Evolutionary conservation across 108 stramenopile genomes (phyloP).

Genomic region (Fistulifera solaris): DNA sequence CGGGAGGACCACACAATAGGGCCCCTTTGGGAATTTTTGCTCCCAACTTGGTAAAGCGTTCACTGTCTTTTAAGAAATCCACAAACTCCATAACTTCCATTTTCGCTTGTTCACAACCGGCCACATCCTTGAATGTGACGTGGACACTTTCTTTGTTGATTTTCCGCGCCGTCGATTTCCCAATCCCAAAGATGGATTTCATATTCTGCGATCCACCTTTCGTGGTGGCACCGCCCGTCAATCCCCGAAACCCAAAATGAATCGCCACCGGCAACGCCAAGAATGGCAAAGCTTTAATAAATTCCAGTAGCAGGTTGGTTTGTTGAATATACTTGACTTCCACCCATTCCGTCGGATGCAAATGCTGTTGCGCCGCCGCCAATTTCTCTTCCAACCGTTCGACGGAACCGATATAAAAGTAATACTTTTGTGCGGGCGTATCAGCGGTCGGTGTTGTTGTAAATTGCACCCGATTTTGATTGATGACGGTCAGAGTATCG

Average conservation of each 20-base stretch:
- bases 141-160: conserved; percentile 61
- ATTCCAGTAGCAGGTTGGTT: conserved; percentile 74
- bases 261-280: conserved; percentile 69
- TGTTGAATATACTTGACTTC: conserved; percentile 92
- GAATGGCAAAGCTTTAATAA: conserved; percentile 67
- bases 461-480: conserved; percentile 77
- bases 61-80: conserved; percentile 80
- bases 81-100: conserved; percentile 94
- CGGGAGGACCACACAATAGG: conserved; percentile 84
- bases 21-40: conserved; percentile 95
- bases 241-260: conserved; percentile 70
- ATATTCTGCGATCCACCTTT: conserved; percentile 63
- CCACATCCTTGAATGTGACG: conserved; percentile 84
- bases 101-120: conserved; percentile 94
- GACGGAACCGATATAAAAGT: conserved; percentile 95
- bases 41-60: conserved; percentile 75
- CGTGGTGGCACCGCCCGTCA: conserved; percentile 66
- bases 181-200: conserved; percentile 75
- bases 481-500: conserved; percentile 85
- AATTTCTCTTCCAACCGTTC: conserved; percentile 96
- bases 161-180: conserved; percentile 65
- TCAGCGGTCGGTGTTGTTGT: not conserved
- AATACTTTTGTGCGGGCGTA: conserved; percentile 1
- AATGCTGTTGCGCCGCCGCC: conserved; percentile 80
- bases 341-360: conserved; percentile 78